Evolutionary conservation across 257 asterid species (phyloP).

Genomic region (Jacaranda mimosifolia): DNA sequence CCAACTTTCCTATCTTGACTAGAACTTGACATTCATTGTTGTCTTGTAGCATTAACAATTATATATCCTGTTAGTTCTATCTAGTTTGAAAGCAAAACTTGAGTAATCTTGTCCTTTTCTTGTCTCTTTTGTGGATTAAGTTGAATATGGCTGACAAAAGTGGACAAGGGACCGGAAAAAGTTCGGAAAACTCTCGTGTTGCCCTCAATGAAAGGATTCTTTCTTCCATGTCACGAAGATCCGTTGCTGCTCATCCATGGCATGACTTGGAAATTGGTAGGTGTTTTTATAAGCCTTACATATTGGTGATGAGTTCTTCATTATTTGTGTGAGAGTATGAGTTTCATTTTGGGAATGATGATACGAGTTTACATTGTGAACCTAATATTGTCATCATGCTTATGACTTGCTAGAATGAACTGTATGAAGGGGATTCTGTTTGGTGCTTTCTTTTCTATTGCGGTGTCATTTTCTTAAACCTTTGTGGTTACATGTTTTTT

Average conservation of each 20-base stretch:
- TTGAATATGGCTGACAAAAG: constrained; percentile 57
- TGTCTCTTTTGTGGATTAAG: constrained; percentile 24
- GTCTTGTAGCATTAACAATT: neutral
- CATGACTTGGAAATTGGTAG: constrained; percentile 96
- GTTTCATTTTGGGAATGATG: neutral
- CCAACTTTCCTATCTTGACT: neutral
- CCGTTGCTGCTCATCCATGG: constrained; percentile 97
- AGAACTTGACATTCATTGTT: neutral
- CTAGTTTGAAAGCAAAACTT: neutral
- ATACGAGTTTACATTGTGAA: neutral
- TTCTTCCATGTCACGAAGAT: constrained; percentile 73
- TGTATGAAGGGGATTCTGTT: neutral
- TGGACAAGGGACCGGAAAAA: constrained; percentile 39
- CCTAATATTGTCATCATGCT: neutral
- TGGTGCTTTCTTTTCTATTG: neutral
- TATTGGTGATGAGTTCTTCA: neutral
- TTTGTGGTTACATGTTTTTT: neutral
- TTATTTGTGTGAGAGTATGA: neutral
- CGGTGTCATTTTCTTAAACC: neutral
- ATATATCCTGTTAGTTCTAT: neutral
- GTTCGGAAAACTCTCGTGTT: constrained; percentile 42
- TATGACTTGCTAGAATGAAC: neutral
- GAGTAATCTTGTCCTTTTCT: constrained; percentile 16
- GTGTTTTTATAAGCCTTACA: neutral
- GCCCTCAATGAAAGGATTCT: constrained; percentile 82